Conservation (phyloP, 75 land plant genomes). For the Selaginella tamariscina region DNA sequence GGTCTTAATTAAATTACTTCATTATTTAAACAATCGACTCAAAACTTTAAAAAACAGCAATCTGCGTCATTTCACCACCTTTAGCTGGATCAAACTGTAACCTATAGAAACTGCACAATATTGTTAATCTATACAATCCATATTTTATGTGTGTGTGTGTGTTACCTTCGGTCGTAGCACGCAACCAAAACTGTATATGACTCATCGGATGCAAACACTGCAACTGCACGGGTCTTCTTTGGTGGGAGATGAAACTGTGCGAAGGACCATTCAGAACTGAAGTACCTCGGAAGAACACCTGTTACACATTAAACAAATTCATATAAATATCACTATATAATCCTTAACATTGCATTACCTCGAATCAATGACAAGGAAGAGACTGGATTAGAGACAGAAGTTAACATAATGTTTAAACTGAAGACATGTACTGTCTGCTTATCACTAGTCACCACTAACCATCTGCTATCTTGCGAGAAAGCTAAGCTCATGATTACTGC, state of each 20-base stretch:
- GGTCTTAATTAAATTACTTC: no score
- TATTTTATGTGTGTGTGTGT: no score
- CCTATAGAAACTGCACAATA: constrained; percentile 65
- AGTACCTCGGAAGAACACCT: constrained; percentile 86
- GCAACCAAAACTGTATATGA: constrained; percentile 45
- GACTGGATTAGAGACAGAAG: background rate
- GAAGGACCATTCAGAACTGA: constrained; percentile 90
- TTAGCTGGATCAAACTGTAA: constrained; percentile 54
- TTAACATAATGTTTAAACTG: background rate
- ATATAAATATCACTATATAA: background rate
- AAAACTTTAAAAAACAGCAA: no score
- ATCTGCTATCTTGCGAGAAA: constrained; percentile 61
- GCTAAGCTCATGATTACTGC: constrained; percentile 78
- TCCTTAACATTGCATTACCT: background rate
- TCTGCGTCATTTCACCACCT: constrained; percentile 66
- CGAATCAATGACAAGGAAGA: background rate
- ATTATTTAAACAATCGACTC: no score
- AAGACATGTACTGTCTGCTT: constrained; percentile 90
- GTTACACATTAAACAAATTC: background rate
- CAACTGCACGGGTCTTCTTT: constrained; percentile 50
- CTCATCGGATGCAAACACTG: constrained; percentile 68
- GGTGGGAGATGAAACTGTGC: constrained; percentile 72
- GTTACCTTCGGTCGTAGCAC: constrained; percentile 85
- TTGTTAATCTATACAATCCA: no score
- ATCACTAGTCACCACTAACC: constrained; percentile 91